phyloP scores from a whole-genome alignment of 2,329 filamentous ascomycete species.

The Cladobotryum protrusum region DNA sequence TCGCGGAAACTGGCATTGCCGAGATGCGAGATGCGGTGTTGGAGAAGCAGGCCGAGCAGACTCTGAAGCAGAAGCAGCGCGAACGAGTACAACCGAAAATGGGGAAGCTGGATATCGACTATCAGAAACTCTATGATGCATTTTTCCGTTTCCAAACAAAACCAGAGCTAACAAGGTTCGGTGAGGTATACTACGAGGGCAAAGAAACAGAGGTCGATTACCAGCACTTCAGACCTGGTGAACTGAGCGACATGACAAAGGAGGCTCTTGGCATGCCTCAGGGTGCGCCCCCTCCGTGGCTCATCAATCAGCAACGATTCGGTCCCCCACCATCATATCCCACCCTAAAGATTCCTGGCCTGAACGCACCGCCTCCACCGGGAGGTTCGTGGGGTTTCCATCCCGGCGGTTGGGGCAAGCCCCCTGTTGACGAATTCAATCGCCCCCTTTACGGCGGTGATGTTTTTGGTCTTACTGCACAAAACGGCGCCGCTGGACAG shows the following conservation, averaged over 20 bases:
- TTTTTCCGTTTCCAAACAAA: slow-evolving; percentile 99
- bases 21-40: slow-evolving; percentile 97
- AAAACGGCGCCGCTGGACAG: slow-evolving; percentile 32
- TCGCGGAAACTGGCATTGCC: slow-evolving; percentile 92
- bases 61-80: slow-evolving; percentile 89
- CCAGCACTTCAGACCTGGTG: slow-evolving; percentile 81
- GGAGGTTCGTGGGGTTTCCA: slow-evolving; percentile 93
- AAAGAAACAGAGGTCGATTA: slow-evolving; percentile 97
- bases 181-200: slow-evolving; percentile 98
- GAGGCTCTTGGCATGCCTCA: slow-evolving; percentile 92
- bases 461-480: slow-evolving; percentile 70
- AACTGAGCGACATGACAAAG: slow-evolving; percentile 80
- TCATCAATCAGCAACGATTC: slow-evolving; percentile 93
- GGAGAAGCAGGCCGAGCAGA: slow-evolving; percentile 90
- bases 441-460: slow-evolving; percentile 88
- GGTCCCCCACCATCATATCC: slow-evolving; percentile 93
- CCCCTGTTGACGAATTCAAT: slow-evolving; percentile 89
- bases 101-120: slow-evolving; percentile 96
- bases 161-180: slow-evolving; percentile 85
- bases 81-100: slow-evolving; percentile 93
- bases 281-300: slow-evolving; percentile 89
- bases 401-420: slow-evolving; percentile 92
- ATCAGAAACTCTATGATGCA: slow-evolving; percentile 95
- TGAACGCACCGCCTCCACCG: slow-evolving; percentile 86
- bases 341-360: slow-evolving; percentile 85